Percentiles rank a stretch among this genome's conserved stretches.
phyloP scores from a whole-genome alignment of 352 stramenopile species.

The Phytophthora europaea region DNA sequence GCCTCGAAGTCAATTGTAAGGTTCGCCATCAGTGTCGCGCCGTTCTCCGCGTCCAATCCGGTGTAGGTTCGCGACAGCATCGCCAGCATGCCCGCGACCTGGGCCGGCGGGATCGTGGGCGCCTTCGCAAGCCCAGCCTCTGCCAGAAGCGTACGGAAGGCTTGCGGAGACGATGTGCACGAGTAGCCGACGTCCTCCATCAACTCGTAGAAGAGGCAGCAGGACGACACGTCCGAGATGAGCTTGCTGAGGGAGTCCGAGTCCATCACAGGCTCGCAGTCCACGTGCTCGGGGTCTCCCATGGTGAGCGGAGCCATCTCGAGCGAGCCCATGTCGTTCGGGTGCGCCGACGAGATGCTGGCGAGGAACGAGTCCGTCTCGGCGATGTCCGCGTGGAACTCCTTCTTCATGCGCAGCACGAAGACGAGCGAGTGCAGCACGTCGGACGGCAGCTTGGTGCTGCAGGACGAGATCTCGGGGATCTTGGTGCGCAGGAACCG shows the following conservation, averaged over 20 bases:
- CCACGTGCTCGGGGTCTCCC: constrained; percentile 87
- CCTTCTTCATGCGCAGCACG: constrained; percentile 82
- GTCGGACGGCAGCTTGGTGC: constrained; percentile 85
- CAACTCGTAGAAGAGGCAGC: constrained; percentile 91
- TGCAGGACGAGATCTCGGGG: constrained; percentile 84
- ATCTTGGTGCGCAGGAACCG: constrained; percentile 87
- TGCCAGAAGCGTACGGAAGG: constrained; percentile 85
- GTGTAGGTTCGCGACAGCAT: constrained; percentile 90
- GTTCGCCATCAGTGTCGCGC: constrained; percentile 84
- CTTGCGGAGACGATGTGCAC: constrained; percentile 78
- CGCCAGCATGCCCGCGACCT: constrained; percentile 90
- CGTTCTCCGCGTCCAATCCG: constrained; percentile 68
- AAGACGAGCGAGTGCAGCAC: constrained; percentile 88
- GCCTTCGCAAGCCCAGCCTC: constrained; percentile 87
- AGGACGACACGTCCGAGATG: constrained; percentile 79
- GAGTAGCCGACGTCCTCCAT: constrained; percentile 93
- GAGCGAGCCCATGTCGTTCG: constrained; percentile 88
- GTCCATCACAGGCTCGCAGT: constrained; percentile 75
- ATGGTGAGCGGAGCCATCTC: constrained; percentile 89
- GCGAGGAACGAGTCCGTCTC: constrained; percentile 90
- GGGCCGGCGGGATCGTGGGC: constrained; percentile 83
- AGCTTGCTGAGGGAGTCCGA: constrained; percentile 78
- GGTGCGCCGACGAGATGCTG: constrained; percentile 87
- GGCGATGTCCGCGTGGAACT: constrained; percentile 74
- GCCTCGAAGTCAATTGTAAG: constrained; percentile 84